Percentiles rank a stretch among this genome's conserved stretches.
Evolutionary conservation across 2,329 filamentous ascomycete species (phyloP).

Genomic region (Hortaea sp.): DNA sequence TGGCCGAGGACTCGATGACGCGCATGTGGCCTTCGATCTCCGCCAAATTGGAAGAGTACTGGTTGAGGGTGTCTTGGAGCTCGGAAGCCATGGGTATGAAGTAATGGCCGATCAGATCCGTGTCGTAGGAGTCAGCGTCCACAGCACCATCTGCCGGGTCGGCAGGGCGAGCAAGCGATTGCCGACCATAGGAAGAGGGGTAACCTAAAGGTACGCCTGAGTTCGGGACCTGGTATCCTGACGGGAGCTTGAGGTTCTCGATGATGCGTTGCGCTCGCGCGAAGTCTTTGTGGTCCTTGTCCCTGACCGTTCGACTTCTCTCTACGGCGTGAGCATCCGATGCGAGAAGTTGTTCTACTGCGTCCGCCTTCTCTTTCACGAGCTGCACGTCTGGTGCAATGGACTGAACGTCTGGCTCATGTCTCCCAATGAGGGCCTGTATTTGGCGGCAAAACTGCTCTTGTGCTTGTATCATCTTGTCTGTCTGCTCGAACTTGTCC

Average conservation of each 20-base stretch:
- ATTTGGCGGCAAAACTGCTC: constrained; percentile 69
- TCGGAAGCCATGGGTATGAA: constrained; percentile 33
- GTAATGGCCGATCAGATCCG: constrained; percentile 37
- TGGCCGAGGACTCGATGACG: constrained; percentile 37
- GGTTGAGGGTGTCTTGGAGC: constrained; percentile 29
- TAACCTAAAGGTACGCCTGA: constrained; percentile 3
- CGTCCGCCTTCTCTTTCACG: constrained; percentile 51
- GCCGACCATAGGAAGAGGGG: constrained; percentile 27
- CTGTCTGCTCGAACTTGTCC: constrained; percentile 64
- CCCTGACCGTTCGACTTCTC: constrained; percentile 45
- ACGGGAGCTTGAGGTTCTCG: constrained; percentile 62
- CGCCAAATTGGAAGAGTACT: constrained; percentile 33
- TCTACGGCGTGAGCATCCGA: constrained; percentile 54
- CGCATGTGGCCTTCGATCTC: constrained; percentile 41
- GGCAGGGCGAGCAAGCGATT: not conserved
- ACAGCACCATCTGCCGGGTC: not conserved
- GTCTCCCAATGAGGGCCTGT: constrained; percentile 52
- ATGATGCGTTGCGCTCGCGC: constrained; percentile 63
- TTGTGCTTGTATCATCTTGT: constrained; percentile 69
- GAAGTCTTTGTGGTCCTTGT: constrained; percentile 60
- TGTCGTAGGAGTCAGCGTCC: constrained; percentile 27
- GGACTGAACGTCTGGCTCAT: constrained; percentile 53
- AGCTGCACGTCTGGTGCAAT: constrained; percentile 57
- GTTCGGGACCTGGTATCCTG: constrained; percentile 42
- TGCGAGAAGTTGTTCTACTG: constrained; percentile 52